Conservation (phyloP, 106 monocot genomes). For the Platanthera zijinensis region DNA sequence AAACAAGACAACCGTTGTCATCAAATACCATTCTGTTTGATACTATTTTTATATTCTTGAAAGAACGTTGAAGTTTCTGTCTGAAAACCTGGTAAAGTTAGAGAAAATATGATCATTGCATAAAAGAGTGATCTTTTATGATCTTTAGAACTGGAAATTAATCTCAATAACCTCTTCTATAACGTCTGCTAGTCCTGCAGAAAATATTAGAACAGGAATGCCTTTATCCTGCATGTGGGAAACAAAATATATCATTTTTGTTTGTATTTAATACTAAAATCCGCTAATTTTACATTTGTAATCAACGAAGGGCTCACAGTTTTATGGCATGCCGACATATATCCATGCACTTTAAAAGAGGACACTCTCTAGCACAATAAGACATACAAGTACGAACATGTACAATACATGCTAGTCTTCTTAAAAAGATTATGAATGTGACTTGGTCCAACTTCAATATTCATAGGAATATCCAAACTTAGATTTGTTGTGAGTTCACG, state of each 20-base stretch:
- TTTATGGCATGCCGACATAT: background rate
- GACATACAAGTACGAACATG: background rate
- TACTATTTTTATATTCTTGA: constrained; percentile 71
- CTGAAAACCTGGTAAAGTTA: constrained; percentile 60
- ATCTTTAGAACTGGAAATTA: background rate
- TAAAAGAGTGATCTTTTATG: background rate
- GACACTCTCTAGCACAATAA: background rate
- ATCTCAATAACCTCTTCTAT: constrained; percentile 67
- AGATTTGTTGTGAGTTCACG: background rate
- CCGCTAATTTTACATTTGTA: background rate
- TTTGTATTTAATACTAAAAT: background rate
- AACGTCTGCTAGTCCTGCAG: constrained; percentile 80
- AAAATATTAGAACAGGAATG: constrained; percentile 77
- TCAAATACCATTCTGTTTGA: constrained; percentile 90
- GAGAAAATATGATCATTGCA: constrained; percentile 3
- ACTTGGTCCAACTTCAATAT: background rate
- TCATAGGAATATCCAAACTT: background rate
- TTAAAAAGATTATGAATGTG: background rate
- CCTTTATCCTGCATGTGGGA: constrained; percentile 49
- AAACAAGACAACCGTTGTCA: constrained; percentile 43
- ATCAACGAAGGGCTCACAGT: background rate
- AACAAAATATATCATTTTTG: background rate
- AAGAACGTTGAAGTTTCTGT: constrained; percentile 73
- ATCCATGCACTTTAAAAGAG: background rate
- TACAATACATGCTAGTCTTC: background rate